A percentile compares a stretch with the other conserved stretches of the same genome.
phyloP scores from a whole-genome alignment of 1,284 basidiomycete genomes.

The Phylloboletellus chloephorus region DNA sequence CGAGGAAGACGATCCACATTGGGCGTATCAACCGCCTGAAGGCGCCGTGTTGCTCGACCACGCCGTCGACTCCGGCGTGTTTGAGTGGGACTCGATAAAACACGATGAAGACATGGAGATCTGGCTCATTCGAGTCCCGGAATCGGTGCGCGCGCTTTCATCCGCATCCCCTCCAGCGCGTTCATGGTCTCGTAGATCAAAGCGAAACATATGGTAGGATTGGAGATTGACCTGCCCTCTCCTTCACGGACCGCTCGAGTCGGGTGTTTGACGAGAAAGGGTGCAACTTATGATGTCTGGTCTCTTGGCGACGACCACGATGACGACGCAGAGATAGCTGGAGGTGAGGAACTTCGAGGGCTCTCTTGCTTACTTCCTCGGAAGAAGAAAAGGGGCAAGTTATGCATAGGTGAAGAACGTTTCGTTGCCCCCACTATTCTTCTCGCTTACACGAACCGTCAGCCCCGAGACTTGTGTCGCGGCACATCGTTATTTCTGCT shows the following conservation, averaged over 20 bases:
- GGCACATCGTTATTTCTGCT: constrained; percentile 53
- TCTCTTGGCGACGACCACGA: constrained; percentile 46
- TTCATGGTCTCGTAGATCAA: constrained; percentile 45
- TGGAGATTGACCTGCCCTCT: constrained; percentile 42
- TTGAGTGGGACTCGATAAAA: constrained; percentile 65
- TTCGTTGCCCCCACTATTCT: background rate
- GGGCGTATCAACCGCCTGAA: constrained; percentile 51
- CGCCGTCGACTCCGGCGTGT: constrained; percentile 38
- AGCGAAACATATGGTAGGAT: constrained; percentile 51
- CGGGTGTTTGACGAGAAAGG: constrained; percentile 49
- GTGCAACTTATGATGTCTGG: constrained; percentile 58
- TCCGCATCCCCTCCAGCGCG: background rate
- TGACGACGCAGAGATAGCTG: constrained; percentile 36
- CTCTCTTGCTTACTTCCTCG: constrained; percentile 61
- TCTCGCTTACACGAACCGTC: background rate
- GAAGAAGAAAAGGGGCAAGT: constrained; percentile 50
- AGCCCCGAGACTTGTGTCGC: constrained; percentile 57
- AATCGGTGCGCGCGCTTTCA: constrained; percentile 44
- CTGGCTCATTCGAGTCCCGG: constrained; percentile 65
- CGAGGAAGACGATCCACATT: constrained; percentile 48
- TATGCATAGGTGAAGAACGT: constrained; percentile 48
- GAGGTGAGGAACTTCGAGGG: constrained; percentile 58
- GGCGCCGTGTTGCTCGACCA: constrained; percentile 43
- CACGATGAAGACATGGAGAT: constrained; percentile 57
- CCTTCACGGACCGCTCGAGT: constrained; percentile 36